Base-by-base conservation (phyloP, 495 filamentous ascomycete genomes). In the Hyaloscypha finlandica region DNA sequence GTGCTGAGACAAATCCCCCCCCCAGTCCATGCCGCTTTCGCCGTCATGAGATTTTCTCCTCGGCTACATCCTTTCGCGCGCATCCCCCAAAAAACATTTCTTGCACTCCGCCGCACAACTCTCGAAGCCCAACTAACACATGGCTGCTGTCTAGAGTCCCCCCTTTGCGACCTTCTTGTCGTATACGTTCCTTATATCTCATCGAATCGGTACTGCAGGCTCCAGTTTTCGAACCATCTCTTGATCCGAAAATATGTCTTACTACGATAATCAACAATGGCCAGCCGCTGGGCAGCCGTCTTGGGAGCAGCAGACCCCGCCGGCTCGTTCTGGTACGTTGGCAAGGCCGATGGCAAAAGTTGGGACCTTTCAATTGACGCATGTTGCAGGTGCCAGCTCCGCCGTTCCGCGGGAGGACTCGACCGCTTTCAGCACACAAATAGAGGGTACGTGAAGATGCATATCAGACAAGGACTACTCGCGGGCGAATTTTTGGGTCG, bases 201-300 rank as follows among this genome's bases (percentile, higher is more conserved):
- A 56, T 66, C 64, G 61, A 68, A 54, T 65, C 69, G 59, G 61
- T 59, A 70, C 72, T 74, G 72, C 72, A 68, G 72, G 72, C 72
- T 68, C 56, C 72, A 69, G 67, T 71, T 66, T 70, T 71, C 64
- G 64, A 69, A 63, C 51, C 69, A 66, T 63, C 68, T 56, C 59
- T 55, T 53, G 57, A 64, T 67, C 63, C 56, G 53, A 56, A 67
- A 66, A 63, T 69, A 95, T 95, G 92, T 90, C 92, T 74, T 97
- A 94, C 81, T 97, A 97, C 85, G 92, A 96, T 78, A 86, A 92
- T 70, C 88, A 90, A 75, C 85, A 89, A 75, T 95, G 91, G 92
- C 74, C 82, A 19, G 86, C 90, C 68, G 85, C 85, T 33, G 86
- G 89, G 70, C 85, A 87, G 80, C 79, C 82, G 16, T 80, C 81